Conservation (phyloP, 2,329 filamentous ascomycete species). For the Biscogniauxia mediterranea region DNA sequence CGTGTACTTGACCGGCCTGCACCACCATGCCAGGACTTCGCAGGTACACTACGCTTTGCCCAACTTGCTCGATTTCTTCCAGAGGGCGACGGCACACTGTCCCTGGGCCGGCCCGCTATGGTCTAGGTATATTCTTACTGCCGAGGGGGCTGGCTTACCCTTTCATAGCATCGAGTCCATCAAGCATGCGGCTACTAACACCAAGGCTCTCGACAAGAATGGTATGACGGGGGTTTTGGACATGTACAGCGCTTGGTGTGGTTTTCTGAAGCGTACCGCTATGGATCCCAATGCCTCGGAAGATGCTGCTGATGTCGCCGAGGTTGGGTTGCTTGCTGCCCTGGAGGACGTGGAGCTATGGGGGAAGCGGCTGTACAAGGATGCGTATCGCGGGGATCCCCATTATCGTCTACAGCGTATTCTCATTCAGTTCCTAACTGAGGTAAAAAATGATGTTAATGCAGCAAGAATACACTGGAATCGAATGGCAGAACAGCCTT, state of each 20-base stretch:
- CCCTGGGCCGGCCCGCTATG: constrained; percentile 90
- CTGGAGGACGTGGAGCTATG: constrained; percentile 83
- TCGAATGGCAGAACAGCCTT: constrained; percentile 60
- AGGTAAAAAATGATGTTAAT: constrained; percentile 74
- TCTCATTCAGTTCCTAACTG: constrained; percentile 85
- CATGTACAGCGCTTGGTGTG: constrained; percentile 92
- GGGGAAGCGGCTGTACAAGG: constrained; percentile 70
- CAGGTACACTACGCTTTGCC: constrained; percentile 39
- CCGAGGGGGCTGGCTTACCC: constrained; percentile 72
- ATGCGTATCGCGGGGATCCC: constrained; percentile 79
- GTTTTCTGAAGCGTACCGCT: constrained; percentile 82
- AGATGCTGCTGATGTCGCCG: constrained; percentile 84
- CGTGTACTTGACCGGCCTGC: constrained; percentile 64
- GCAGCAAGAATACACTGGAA: constrained; percentile 78
- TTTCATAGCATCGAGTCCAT: constrained; percentile 84
- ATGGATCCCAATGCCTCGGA: constrained; percentile 72
- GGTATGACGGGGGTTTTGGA: constrained; percentile 87
- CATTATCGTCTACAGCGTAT: constrained; percentile 87
- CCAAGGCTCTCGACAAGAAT: constrained; percentile 77
- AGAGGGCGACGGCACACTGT: constrained; percentile 83
- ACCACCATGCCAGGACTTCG: constrained; percentile 40
- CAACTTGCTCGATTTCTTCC: constrained; percentile 66
- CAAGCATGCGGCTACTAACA: constrained; percentile 88
- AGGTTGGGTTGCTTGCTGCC: constrained; percentile 82
- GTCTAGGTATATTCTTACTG: constrained; percentile 83